Conservation (phyloP, 2,329 filamentous ascomycete genomes). For the Colletotrichum tabaci region DNA sequence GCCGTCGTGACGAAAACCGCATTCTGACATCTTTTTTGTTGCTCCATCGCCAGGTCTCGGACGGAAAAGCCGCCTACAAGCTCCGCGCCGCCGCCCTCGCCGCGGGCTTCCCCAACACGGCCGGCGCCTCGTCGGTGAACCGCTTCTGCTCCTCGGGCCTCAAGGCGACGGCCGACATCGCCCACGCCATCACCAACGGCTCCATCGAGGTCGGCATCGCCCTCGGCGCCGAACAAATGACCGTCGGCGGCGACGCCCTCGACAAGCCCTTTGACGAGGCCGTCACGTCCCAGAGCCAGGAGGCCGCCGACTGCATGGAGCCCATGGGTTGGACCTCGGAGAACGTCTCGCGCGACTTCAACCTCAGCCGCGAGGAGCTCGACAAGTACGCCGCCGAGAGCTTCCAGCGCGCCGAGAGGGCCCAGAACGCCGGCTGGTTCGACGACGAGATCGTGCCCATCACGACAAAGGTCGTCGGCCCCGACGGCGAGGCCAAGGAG, state of each 20-base stretch:
- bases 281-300: slow-evolving; percentile 79
- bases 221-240: slow-evolving; percentile 92
- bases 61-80: slow-evolving; percentile 91
- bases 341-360: slow-evolving; percentile 94
- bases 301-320: slow-evolving; percentile 88
- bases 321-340: slow-evolving; percentile 99
- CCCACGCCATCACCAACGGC: slow-evolving; percentile 85
- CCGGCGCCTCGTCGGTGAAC: slow-evolving; percentile 86
- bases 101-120: slow-evolving; percentile 94
- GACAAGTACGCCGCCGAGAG: slow-evolving; percentile 90
- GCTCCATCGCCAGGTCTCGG: slow-evolving; percentile 73
- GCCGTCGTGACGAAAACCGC: too few relatives aligned
- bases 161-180: slow-evolving; percentile 95
- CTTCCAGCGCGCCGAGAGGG: slow-evolving; percentile 87
- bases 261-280: slow-evolving; percentile 83
- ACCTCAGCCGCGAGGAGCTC: slow-evolving; percentile 83
- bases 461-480: slow-evolving; percentile 84
- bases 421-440: slow-evolving; percentile 92
- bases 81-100: slow-evolving; percentile 89
- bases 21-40: slow-evolving; percentile 17
- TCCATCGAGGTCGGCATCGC: slow-evolving; percentile 91
- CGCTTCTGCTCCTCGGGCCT: slow-evolving; percentile 98
- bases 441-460: slow-evolving; percentile 96
- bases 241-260: slow-evolving; percentile 77
- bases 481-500: slow-evolving; percentile 83